Percentiles rank a stretch among this genome's conserved stretches.
These are phyloP conservation scores for Fagus sylvatica DNA, from an alignment of 306 rosid genomes.

Conservation along the genomic window DNA sequence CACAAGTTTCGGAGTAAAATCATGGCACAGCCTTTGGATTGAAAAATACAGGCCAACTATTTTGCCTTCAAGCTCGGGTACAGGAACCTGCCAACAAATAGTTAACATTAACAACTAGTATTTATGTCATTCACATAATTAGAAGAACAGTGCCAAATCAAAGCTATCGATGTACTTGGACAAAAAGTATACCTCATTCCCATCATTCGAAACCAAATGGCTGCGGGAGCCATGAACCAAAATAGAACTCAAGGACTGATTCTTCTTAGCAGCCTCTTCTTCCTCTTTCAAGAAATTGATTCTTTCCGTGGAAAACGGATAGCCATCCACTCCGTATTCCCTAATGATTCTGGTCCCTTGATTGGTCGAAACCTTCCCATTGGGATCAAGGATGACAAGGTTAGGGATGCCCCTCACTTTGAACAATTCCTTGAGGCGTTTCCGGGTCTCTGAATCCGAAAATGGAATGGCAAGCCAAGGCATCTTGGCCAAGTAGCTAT, in stretches of 20 bases:
- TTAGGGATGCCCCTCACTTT: slow-evolving; percentile 51
- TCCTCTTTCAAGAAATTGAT: slow-evolving; percentile 34
- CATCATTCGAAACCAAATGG: slow-evolving; percentile 37
- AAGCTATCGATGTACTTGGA: not conserved
- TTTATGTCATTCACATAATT: not conserved
- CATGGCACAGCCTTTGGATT: slow-evolving; percentile 18
- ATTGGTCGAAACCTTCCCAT: slow-evolving; percentile 36
- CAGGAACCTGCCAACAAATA: slow-evolving; percentile 35
- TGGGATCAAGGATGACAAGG: slow-evolving; percentile 38
- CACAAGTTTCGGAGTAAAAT: slow-evolving; percentile 39
- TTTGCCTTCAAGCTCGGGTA: slow-evolving; percentile 56
- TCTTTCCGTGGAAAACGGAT: slow-evolving; percentile 41
- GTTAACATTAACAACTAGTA: slow-evolving; percentile 1
- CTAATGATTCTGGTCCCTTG: slow-evolving; percentile 30
- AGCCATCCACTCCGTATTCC: slow-evolving; percentile 47
- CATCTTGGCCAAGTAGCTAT: slow-evolving; percentile 49
- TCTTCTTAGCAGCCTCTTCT: slow-evolving; percentile 33
- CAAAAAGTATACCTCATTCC: slow-evolving; percentile 34
- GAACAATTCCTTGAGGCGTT: slow-evolving; percentile 38
- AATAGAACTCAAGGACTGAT: slow-evolving; percentile 42
- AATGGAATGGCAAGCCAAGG: slow-evolving; percentile 54
- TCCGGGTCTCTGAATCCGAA: slow-evolving; percentile 34
- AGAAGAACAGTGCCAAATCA: not conserved
- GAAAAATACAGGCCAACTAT: slow-evolving; percentile 48
- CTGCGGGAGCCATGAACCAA: slow-evolving; percentile 48